These are phyloP conservation scores for Mycena rosella DNA, from an alignment of 768 basidiomycete species.

Conservation along the genomic window DNA sequence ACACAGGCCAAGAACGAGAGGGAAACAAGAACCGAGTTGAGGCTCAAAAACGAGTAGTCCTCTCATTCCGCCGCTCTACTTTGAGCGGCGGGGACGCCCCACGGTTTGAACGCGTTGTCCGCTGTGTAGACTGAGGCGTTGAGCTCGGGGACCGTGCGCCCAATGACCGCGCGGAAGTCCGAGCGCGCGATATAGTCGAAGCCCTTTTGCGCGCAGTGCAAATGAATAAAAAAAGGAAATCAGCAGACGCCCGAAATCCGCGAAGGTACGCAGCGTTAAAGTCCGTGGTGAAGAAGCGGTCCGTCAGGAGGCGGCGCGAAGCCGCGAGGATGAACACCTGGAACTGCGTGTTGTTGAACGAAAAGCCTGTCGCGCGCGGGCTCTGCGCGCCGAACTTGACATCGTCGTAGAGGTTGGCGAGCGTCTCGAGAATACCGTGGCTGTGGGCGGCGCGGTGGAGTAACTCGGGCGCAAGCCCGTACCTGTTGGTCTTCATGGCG, in stretches of 20 bases:
- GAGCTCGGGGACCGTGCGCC: slow-evolving; percentile 24
- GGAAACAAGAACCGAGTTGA: no score
- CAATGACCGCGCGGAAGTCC: slow-evolving; percentile 28
- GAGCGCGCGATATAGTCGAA: slow-evolving; percentile 19
- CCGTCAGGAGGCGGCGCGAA: slow-evolving; percentile 29
- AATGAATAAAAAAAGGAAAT: neutral
- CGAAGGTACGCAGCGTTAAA: slow-evolving; percentile 15
- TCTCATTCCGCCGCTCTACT: no score
- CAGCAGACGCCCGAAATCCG: slow-evolving; percentile 9
- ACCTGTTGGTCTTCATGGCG: slow-evolving; percentile 29
- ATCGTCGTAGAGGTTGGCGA: slow-evolving; percentile 27
- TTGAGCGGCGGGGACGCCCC: slow-evolving; percentile 30
- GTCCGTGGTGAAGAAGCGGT: slow-evolving; percentile 35
- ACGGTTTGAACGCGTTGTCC: slow-evolving; percentile 34
- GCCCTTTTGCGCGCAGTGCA: slow-evolving; percentile 28
- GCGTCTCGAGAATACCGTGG: slow-evolving; percentile 24
- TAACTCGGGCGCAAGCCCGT: slow-evolving; percentile 28
- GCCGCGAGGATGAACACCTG: slow-evolving; percentile 34
- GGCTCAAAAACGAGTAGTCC: no score
- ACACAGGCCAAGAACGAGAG: no score
- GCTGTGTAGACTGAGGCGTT: slow-evolving; percentile 9
- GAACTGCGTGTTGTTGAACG: slow-evolving; percentile 35
- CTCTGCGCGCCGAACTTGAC: slow-evolving; percentile 25
- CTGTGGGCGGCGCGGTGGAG: slow-evolving; percentile 8
- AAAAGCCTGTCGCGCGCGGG: slow-evolving; percentile 28